Conservation (phyloP, 495 filamentous ascomycete genomes). For the Daldinia decipiens region DNA sequence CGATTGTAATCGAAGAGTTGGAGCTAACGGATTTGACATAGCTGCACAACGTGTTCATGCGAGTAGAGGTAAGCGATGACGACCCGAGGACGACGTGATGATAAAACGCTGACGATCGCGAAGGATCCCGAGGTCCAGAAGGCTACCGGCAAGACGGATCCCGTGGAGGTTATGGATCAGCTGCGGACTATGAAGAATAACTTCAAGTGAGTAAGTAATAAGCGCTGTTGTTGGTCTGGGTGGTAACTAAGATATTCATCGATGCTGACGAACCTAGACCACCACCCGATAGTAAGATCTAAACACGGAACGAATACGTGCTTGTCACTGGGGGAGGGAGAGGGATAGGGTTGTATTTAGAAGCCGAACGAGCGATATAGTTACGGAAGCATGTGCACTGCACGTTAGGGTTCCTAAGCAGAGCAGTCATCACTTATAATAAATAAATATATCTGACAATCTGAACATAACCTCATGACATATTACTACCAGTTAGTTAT, state of each 20-base stretch:
- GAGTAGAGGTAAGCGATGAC: conserved; percentile 70
- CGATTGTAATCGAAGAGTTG: not conserved
- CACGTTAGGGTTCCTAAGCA: not conserved
- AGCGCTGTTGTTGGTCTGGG: not conserved
- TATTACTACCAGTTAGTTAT: not conserved
- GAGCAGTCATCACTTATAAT: not conserved
- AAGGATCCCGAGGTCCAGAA: conserved; percentile 88
- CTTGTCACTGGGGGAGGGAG: not conserved
- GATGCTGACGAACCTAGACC: conserved; percentile 34
- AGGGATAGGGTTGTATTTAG: not conserved
- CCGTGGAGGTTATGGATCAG: conserved; percentile 86
- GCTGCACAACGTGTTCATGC: conserved; percentile 98
- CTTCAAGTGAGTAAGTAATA: conserved; percentile 68
- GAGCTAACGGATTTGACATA: conserved; percentile 47
- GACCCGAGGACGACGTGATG: not conserved
- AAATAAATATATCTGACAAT: not conserved
- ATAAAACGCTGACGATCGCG: conserved; percentile 19
- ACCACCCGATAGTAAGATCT: conserved; percentile 45
- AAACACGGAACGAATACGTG: not conserved
- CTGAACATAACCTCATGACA: not conserved
- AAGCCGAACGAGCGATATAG: not conserved
- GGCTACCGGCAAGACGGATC: conserved; percentile 81
- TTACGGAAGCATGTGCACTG: not conserved
- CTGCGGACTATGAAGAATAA: conserved; percentile 94
- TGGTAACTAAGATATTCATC: not conserved